Evolutionary conservation across 1,139 yeast species (phyloP), one percentile per base, ranked within the genome.

Genomic region (Scheffersomyces illinoinensis): DNA sequence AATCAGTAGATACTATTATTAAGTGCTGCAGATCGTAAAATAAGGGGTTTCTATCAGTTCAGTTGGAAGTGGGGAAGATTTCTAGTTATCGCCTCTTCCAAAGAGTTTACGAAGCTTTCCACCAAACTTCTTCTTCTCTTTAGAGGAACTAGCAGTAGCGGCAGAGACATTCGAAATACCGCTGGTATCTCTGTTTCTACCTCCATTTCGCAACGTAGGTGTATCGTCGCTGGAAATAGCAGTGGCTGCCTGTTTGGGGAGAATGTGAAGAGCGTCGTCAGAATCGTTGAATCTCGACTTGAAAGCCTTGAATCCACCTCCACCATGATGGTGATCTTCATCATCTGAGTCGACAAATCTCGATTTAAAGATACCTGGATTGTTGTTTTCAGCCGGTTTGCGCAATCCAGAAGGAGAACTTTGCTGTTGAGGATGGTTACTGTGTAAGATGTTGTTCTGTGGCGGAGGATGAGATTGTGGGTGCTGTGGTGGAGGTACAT

Each of bases 21-120:
- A 33, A 33, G 43, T 33, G 43, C 1, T 12, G 17, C 43, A 33
- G 43, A 33, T 33, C 43, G 17, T 33, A 33, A 33, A 12, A 17
- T 10, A 12, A 33, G 43, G 43, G 43, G 17, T 33, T 33, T 33
- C 43, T 33, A 33, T 33, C 17, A 33, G 33, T 26, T 33, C 17
- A 33, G 33, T 26, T 26, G 33, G 12, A 26, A 26, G 3, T 7
- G 12, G 12, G 17, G 4, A 33, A 2, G 7, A 33, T 20, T 48
- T 12, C 19, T 48, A 48, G 21, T 48, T 21, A 18, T 48, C 51
- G n/a, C 51, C 21, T 66, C 81, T 81, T 4, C 90, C 90, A 70
- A 88, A 88, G 53, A 88, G 69, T 68, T 85, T 87, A 67, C 86
- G 85, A 58, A 88, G 76, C 67, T 85, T 86, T 24, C 86, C 84